Evolutionary conservation across 225 moss, liverwort and hornwort genomes (phyloP), one percentile per base, ranked within the genome.

Genomic region (Polytrichum commune): DNA sequence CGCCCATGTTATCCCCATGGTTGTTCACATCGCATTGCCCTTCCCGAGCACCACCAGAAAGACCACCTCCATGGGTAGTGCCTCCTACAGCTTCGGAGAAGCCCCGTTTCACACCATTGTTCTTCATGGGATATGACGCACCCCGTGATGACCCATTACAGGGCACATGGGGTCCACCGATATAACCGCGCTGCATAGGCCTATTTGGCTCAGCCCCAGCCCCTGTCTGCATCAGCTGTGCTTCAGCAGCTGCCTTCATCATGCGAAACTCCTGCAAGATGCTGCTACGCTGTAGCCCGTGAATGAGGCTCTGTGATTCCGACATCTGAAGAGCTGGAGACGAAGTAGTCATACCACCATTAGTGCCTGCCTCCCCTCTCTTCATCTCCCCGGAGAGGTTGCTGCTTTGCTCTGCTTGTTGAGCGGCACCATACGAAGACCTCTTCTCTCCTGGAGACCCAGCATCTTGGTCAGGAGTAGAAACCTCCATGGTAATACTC

Each of bases 71-170:
- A 64, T 54, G 62, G 33, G 77, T 74, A 54, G 63, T 73, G 66
- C 65, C 73, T 20, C 88, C 86, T 0, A 92, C 88, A 23, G 86
- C 79, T 58, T 93, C 96, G 8, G 82, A 77, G 65, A 78, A 96
- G 25, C 83, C 83, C n/a, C 96, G 88, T 74, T 96, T 96, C 60
- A 93, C 88, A 55, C 88, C 91, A 16, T 85, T 75, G 82, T 82
- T 82, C 81, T 88, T 84, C 18, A 75, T 75, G 27, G 77, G 69
- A 26, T 57, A 22, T 28, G 69, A 81, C 18, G 46, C 60, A n/a
- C 62, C 81, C 8, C 18, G 57, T 20, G 74, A 29, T 46, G 46
- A 24, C 13, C 57, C 26, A 18, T 66, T 27, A 61, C 61, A 81
- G 20, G 79, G 69, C 7, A 74, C 69, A 65, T 72, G 79, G 35